Base-by-base conservation (phyloP, 257 asterid species). In the Anisodus tanguticus region DNA sequence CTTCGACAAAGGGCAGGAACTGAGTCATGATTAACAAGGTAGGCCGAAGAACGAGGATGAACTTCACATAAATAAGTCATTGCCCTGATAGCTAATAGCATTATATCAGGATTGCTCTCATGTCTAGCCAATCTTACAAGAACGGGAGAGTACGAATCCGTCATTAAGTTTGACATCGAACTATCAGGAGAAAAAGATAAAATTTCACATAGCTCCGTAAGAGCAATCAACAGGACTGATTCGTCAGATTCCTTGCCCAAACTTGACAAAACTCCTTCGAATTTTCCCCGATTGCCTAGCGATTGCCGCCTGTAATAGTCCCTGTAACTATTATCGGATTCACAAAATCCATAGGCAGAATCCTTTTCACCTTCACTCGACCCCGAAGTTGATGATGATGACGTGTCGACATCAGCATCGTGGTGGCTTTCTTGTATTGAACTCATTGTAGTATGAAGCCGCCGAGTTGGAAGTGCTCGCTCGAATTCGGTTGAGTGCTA, bases 61-160 rank as follows among this genome's bases (percentile, higher is more conserved):
- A 90, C 92, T 66, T 97, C 99, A 80, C 98, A 93, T 86, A 97
- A 87, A 85, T 97, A 97, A 91, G 98, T 93, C 85, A 97, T 88
- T 72, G 99, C 95, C 86, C 98, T 91, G 79, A 94, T 88, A 67
- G 99, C 91, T 84, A 97, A 87, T 69, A 97, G 96, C 94, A 95
- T 92, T 88, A 95, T 92, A 70, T 93, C 91, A 0, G 97, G 93
- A 83, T 89, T 97, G 86, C 86, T 87, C 85, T 88, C 97, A 60
- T 93, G 92, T 86, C 85, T 91, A 7, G 98, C 94, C 93, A 97
- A 89, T 85, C 82, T 90, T 62, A 97, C 99, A 39, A 97, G 97
- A 57, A 89, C 6, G 0, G 98, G 98, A 74, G 97, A 90, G 78
- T 91, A 89, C 0, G 98, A 90, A 86, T 95, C 99, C 12, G 92